Evolutionary conservation across 2,329 filamentous ascomycete genomes (phyloP), one percentile per base, ranked within the genome.

Genomic region (Cryphonectria parasitica): DNA sequence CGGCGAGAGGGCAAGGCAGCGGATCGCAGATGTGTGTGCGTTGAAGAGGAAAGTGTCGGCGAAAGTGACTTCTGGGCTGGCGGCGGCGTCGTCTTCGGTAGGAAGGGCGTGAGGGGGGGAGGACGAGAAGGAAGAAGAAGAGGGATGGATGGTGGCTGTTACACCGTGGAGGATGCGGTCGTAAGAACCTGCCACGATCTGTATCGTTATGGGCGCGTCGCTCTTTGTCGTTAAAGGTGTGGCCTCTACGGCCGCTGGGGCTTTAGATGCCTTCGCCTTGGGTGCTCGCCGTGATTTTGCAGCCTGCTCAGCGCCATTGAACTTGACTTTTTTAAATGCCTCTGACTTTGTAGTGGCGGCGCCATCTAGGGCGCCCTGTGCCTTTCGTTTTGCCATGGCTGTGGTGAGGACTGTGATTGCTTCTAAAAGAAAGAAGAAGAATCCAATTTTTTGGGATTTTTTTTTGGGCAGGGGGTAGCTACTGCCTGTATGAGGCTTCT

Each of bases 41-140:
- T 95, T 93, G 87, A 99, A 98, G 70, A 99, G 88, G 80, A 99
- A 99, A 0, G 93, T 95, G 80, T 98, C 95, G 74, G 93, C 89
- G 78, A 98, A 98, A 66, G 90, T 86, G 68, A 90, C 84, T 22
- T 85, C 78, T 49, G 63, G 25, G 43, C n/a, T 49, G 36, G 58
- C 56, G 19, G 43, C 17, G 43, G 43, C 43, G 43, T 22, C 43
- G 43, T 69, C 65, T 60, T 71, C 15, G 52, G 25, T 10, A 31
- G 31, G 58, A 61, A 15, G 17, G 49, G 8, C 17, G 17, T 49
- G 2, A 39, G 54, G 45, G 54, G 65, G 11, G 8, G 65, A 39
- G 8, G 36, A 39, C 34, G 36, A 43, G n/a, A 66, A 28, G 41
- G 58, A 64, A 13, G 68, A 76, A 56, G 69, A 72, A 64, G 73